phyloP scores from a whole-genome alignment of 495 filamentous ascomycete species.

The Recurvomyces mirabilis region DNA sequence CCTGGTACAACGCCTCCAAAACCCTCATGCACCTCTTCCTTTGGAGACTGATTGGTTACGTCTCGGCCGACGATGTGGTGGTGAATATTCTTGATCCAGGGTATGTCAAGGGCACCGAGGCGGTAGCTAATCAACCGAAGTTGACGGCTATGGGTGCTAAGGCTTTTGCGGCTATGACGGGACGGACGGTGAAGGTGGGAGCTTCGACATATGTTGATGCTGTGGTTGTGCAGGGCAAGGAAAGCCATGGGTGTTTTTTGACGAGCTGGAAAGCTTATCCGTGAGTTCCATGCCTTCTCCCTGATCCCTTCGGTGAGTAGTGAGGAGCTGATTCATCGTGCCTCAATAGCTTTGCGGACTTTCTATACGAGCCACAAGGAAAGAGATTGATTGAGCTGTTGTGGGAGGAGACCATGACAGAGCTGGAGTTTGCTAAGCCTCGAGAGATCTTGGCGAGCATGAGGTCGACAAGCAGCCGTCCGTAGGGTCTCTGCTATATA shows the following conservation, averaged over 20 bases:
- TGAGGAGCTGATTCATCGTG: too few species aligned
- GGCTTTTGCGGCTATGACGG: background rate
- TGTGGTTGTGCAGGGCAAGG: background rate
- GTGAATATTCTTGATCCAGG: conserved; percentile 40
- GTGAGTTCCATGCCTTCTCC: too few species aligned
- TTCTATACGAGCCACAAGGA: too few species aligned
- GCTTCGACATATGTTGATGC: conserved; percentile 4
- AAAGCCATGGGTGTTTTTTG: conserved; percentile 3
- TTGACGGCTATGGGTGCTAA: background rate
- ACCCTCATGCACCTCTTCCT: conserved; percentile 35
- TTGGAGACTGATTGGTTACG: conserved; percentile 33
- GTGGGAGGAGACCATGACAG: too few species aligned
- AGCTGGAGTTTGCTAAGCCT: too few species aligned
- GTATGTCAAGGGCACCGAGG: conserved; percentile 1
- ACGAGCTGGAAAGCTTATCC: conserved; percentile 2
- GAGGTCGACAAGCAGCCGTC: too few species aligned
- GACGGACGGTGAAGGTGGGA: conserved; percentile 1
- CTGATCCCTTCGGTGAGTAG: too few species aligned
- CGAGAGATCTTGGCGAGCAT: too few species aligned
- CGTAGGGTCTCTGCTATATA: too few species aligned
- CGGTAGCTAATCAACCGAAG: background rate
- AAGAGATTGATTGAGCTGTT: too few species aligned
- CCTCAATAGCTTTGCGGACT: too few species aligned
- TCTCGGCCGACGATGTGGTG: conserved; percentile 35
- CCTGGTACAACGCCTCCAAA: conserved; percentile 37